These are phyloP conservation scores for Panicum miliaceum DNA, from an alignment of 176 grass and related monocot species.

Conservation along the genomic window DNA sequence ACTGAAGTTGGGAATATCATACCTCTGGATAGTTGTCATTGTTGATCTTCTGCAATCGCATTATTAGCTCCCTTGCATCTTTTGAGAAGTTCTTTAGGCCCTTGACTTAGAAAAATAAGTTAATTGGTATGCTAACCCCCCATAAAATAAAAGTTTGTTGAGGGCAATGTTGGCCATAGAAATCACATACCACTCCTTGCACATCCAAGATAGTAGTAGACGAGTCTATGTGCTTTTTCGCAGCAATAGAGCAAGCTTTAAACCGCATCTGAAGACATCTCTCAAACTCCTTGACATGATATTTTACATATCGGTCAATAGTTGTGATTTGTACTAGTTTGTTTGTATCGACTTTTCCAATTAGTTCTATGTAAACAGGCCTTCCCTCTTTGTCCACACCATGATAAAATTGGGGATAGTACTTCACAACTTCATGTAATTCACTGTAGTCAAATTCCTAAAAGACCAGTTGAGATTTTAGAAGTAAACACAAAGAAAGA, in stretches of 20 bases:
- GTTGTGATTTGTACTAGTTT: slow-evolving; percentile 94
- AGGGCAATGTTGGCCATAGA: slow-evolving; percentile 27
- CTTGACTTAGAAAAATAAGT: slow-evolving; percentile 52
- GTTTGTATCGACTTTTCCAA: slow-evolving; percentile 82
- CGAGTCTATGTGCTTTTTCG: slow-evolving; percentile 82
- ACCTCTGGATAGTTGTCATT: slow-evolving; percentile 99
- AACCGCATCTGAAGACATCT: slow-evolving; percentile 71
- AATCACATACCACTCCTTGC: slow-evolving; percentile 73
- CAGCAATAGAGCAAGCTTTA: slow-evolving; percentile 78
- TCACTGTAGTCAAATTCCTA: slow-evolving; percentile 91
- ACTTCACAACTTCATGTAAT: slow-evolving; percentile 71
- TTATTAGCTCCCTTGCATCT: slow-evolving; percentile 90
- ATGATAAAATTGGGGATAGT: slow-evolving; percentile 98
- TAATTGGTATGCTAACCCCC: slow-evolving; percentile 32
- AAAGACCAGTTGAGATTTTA: slow-evolving; percentile 34
- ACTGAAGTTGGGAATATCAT: slow-evolving; percentile 27
- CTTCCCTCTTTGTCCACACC: slow-evolving; percentile 95
- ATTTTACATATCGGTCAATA: slow-evolving; percentile 84
- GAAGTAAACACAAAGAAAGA: background rate
- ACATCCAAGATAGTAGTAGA: slow-evolving; percentile 88
- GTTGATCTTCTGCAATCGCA: slow-evolving; percentile 86
- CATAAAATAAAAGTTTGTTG: background rate
- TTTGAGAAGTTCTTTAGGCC: slow-evolving; percentile 98
- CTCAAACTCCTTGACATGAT: slow-evolving; percentile 91
- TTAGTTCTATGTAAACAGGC: slow-evolving; percentile 84